phyloP scores from a whole-genome alignment of 2,329 filamentous ascomycete species.

The Neopestalotiopsis sp. region DNA sequence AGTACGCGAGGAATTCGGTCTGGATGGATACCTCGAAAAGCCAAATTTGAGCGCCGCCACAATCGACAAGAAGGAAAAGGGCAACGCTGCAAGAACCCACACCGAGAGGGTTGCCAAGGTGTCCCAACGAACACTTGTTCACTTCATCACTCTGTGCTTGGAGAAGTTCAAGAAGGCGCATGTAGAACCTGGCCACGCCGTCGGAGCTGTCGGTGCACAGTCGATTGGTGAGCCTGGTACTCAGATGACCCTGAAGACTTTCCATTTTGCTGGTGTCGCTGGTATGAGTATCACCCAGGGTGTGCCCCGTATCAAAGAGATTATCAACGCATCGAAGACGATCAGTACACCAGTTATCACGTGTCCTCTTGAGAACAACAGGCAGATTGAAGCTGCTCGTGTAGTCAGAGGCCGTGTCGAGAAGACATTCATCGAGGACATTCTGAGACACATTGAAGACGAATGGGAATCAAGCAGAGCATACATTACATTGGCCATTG shows the following conservation, averaged over 20 bases:
- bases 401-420: slow-evolving; percentile 94
- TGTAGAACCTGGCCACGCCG: slow-evolving; percentile 92
- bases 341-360: slow-evolving; percentile 95
- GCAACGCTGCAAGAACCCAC: slow-evolving; percentile 28
- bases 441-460: slow-evolving; percentile 82
- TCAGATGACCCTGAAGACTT: slow-evolving; percentile 99
- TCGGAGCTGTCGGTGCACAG: slow-evolving; percentile 94
- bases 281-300: slow-evolving; percentile 99
- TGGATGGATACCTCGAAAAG: slow-evolving; percentile 44
- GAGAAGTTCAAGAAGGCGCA: slow-evolving; percentile 90
- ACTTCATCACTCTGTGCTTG: slow-evolving; percentile 82
- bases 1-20: slow-evolving; percentile 55
- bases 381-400: slow-evolving; percentile 78
- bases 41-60: slow-evolving; percentile 28
- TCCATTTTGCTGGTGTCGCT: slow-evolving; percentile 99
- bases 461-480: slow-evolving; percentile 81
- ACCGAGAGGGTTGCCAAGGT: slow-evolving; percentile 81
- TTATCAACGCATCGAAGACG: slow-evolving; percentile 94
- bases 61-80: slow-evolving; percentile 36
- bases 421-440: slow-evolving; percentile 88
- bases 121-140: slow-evolving; percentile 72
- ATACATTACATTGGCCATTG: slow-evolving; percentile 81
- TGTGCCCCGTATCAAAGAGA: slow-evolving; percentile 99
- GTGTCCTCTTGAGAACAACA: slow-evolving; percentile 80
- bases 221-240: slow-evolving; percentile 98